Conservation (phyloP, 2,329 filamentous ascomycete species). For the Paraconiothyrium brasiliense region DNA sequence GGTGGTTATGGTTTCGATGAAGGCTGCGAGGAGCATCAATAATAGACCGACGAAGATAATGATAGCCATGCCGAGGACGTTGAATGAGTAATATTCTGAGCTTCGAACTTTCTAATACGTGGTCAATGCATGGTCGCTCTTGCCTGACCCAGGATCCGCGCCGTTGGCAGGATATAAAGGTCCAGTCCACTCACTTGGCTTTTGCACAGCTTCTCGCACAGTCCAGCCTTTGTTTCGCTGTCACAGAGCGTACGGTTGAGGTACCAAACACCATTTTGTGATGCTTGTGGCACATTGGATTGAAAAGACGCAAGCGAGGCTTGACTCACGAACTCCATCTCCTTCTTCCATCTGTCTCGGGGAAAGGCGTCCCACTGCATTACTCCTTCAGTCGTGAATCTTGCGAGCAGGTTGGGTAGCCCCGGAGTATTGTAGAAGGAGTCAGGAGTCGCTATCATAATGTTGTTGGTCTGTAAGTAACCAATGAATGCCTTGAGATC, state of each 20-base stretch:
- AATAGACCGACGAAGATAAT: slow-evolving; percentile 16
- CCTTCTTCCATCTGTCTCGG: slow-evolving; percentile 24
- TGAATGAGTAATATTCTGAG: slow-evolving; percentile 22
- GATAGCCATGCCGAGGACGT: slow-evolving; percentile 20
- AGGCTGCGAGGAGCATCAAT: slow-evolving; percentile 17
- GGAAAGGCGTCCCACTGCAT: slow-evolving; percentile 16
- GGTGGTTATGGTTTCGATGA: slow-evolving; percentile 12
- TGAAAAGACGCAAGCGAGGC: slow-evolving; percentile 21
- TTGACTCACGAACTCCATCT: slow-evolving; percentile 22
- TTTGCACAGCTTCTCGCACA: slow-evolving; percentile 10
- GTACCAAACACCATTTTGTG: slow-evolving; percentile 7
- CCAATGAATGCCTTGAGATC: slow-evolving; percentile 5
- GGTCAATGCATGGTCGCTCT: background rate
- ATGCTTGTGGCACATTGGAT: slow-evolving; percentile 13
- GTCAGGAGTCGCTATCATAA: slow-evolving; percentile 9
- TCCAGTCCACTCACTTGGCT: slow-evolving; percentile 12
- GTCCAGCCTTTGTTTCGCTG: background rate
- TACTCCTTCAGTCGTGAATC: slow-evolving; percentile 7
- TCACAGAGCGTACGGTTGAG: background rate
- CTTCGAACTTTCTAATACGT: slow-evolving; percentile 19
- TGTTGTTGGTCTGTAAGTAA: background rate
- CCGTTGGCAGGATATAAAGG: background rate
- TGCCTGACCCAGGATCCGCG: background rate
- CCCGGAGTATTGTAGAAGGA: background rate
- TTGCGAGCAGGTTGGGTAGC: slow-evolving; percentile 13